Evolutionary conservation across 2,329 filamentous ascomycete genomes (phyloP).

Genomic region (Neopestalotiopsis clavispora): DNA sequence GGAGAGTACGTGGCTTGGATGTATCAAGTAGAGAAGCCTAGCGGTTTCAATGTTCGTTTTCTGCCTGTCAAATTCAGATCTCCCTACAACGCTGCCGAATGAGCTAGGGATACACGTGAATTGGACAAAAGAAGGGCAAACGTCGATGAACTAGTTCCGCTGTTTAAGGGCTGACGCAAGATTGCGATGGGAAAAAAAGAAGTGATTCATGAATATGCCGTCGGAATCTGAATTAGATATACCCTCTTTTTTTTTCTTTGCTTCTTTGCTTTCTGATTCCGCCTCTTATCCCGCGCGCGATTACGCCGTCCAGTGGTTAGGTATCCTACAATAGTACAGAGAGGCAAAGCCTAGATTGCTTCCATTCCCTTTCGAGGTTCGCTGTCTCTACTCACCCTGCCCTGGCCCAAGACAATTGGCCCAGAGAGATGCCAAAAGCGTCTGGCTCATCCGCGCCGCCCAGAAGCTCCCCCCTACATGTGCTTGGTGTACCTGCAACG

Average conservation of each 20-base stretch:
- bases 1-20: slow-evolving; percentile 1
- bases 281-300: slow-evolving; percentile 6
- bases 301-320: neutral
- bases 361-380: slow-evolving; percentile 14
- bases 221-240: slow-evolving; percentile 11
- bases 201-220: neutral
- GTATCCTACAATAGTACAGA: neutral
- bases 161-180: no score
- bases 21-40: slow-evolving; percentile 15
- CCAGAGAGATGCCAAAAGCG: slow-evolving; percentile 17
- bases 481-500: neutral
- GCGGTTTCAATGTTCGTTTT: slow-evolving; percentile 1
- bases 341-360: neutral
- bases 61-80: slow-evolving; percentile 4
- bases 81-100: slow-evolving; percentile 3
- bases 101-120: slow-evolving; percentile 12
- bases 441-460: slow-evolving; percentile 3
- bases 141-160: neutral
- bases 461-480: slow-evolving; percentile 23
- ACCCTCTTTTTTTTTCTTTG: slow-evolving; percentile 7
- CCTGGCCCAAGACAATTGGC: slow-evolving; percentile 17
- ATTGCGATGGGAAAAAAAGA: neutral
- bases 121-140: slow-evolving; percentile 9
- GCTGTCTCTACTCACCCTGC: slow-evolving; percentile 14
- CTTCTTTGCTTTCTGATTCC: slow-evolving; percentile 12